Conservation (phyloP, 371 early-diverging fungal genomes). For the Mortierella sp. region DNA sequence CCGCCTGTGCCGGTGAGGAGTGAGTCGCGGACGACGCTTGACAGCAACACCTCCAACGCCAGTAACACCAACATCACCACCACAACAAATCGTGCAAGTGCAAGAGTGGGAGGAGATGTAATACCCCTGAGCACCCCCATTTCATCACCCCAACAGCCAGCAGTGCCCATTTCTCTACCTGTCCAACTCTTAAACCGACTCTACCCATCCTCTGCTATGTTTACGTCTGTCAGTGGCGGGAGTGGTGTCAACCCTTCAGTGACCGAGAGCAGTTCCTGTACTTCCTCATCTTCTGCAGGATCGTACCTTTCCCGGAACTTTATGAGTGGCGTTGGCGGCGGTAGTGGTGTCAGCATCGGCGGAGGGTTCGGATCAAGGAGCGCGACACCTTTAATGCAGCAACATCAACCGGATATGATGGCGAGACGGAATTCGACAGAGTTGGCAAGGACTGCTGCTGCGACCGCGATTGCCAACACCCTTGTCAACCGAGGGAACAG, state of each 20-base stretch:
- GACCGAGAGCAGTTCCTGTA: constrained; percentile 5
- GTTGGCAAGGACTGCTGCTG: constrained; percentile 39
- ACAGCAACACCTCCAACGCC: constrained; percentile 13
- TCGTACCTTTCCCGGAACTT: not conserved
- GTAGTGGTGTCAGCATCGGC: not conserved
- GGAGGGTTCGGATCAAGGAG: constrained; percentile 5
- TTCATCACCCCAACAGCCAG: constrained; percentile 4
- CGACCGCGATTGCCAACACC: constrained; percentile 27
- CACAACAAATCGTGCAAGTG: not conserved
- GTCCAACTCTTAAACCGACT: constrained; percentile 36
- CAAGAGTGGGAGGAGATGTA: no score
- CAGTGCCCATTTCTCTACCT: constrained; percentile 11
- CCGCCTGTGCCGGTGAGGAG: not conserved
- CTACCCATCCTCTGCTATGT: constrained; percentile 27
- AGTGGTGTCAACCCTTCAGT: not conserved
- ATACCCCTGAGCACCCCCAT: constrained; percentile 10
- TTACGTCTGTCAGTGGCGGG: constrained; percentile 1
- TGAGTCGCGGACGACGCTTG: not conserved
- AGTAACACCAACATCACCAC: not conserved
- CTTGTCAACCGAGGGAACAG: constrained; percentile 14
- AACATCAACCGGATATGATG: not conserved
- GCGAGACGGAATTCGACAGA: constrained; percentile 22
- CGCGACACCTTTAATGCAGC: not conserved
- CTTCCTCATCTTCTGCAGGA: constrained; percentile 15
- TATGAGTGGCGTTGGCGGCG: not conserved